Evolutionary conservation across 2,329 filamentous ascomycete species (phyloP).

Genomic region (Scortechinia acanthostroma): DNA sequence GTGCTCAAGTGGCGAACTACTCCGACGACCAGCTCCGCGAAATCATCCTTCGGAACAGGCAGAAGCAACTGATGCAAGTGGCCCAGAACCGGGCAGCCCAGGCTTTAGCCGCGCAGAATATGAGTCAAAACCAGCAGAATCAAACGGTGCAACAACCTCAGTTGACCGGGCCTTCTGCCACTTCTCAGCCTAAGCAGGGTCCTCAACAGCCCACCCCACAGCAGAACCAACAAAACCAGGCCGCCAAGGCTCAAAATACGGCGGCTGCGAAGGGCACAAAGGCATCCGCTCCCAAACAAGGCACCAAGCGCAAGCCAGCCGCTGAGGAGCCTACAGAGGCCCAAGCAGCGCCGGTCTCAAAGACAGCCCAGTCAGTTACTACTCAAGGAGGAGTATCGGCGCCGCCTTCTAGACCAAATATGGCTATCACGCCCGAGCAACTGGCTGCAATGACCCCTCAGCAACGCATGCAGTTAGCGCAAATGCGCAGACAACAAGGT

Average conservation of each 20-base stretch:
- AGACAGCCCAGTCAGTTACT: background rate
- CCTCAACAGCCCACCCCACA: conserved; percentile 16
- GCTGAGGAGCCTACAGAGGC: background rate
- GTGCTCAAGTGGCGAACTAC: conserved; percentile 17
- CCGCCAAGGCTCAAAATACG: conserved; percentile 7
- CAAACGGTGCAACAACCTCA: background rate
- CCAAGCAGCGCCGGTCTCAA: background rate
- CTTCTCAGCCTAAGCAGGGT: conserved; percentile 8
- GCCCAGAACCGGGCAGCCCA: conserved; percentile 6
- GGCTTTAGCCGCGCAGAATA: background rate
- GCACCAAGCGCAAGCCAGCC: background rate
- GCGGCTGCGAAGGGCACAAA: background rate
- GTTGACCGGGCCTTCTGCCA: background rate
- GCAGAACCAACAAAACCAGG: conserved; percentile 12
- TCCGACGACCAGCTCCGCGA: conserved; percentile 31
- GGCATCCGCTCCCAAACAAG: background rate
- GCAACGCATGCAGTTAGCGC: conserved; percentile 23
- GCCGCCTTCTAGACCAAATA: conserved; percentile 5
- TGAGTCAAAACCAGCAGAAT: background rate
- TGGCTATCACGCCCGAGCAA: background rate
- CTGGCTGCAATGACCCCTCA: conserved; percentile 22
- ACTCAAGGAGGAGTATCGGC: too few relatives aligned
- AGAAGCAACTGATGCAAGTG: conserved; percentile 12
- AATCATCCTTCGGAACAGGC: conserved; percentile 9
- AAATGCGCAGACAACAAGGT: conserved; percentile 20